These are phyloP conservation scores for Eucalyptus urophylla DNA, from an alignment of 345 rosid species.

Conservation along the genomic window DNA sequence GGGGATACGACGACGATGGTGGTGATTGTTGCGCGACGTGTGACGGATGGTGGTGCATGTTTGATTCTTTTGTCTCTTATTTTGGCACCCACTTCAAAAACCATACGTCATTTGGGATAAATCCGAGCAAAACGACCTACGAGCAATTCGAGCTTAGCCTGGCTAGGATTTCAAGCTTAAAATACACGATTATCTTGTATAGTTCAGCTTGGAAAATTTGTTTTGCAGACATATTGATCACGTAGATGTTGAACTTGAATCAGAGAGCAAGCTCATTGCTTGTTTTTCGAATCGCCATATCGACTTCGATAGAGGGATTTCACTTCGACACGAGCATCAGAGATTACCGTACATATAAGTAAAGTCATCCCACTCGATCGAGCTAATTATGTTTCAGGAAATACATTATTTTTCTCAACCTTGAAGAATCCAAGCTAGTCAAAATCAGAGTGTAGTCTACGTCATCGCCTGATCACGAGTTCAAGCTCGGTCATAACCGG, in stretches of 20 bases:
- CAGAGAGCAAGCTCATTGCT: fast-evolving
- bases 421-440: not conserved
- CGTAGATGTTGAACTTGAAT: not conserved
- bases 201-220: not conserved
- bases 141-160: not conserved
- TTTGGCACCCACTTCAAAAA: not conserved
- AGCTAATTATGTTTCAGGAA: not conserved
- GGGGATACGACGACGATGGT: not conserved
- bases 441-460: not conserved
- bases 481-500: not conserved
- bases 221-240: not conserved
- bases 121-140: not conserved
- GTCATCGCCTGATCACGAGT: not conserved
- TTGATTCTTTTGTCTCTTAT: not conserved
- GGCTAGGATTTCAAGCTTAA: not conserved
- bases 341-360: not conserved
- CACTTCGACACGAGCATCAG: fast-evolving
- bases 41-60: not conserved
- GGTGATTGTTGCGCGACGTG: not conserved
- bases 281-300: not conserved
- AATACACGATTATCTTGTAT: not conserved
- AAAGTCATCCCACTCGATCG: not conserved
- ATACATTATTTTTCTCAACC: not conserved
- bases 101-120: not conserved
- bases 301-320: not conserved